phyloP scores from a whole-genome alignment of 306 rosid genomes.

The Malus sieversii region DNA sequence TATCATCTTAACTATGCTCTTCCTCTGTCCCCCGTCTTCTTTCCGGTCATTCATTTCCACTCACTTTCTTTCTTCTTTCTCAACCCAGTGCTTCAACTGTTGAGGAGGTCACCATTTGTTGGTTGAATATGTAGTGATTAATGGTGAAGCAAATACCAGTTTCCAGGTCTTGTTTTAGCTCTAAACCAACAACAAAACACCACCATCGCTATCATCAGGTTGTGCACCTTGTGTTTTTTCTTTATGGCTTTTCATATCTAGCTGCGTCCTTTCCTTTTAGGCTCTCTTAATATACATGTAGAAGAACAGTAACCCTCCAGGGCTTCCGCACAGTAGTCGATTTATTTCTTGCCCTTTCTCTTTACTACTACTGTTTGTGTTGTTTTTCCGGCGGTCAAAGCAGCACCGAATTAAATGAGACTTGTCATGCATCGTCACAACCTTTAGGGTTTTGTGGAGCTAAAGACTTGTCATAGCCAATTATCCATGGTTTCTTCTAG shows the following conservation, averaged over 20 bases:
- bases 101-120: background rate
- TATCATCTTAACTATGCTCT: background rate
- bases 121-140: background rate
- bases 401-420: background rate
- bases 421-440: background rate
- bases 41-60: background rate
- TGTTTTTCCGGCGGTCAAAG: background rate
- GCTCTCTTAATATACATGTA: background rate
- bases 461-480: background rate
- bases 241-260: background rate
- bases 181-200: background rate
- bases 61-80: background rate
- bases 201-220: background rate
- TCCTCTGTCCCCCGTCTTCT: background rate
- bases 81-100: background rate
- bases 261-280: background rate
- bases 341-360: background rate
- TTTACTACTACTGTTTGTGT: background rate
- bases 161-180: background rate
- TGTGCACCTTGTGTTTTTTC: background rate
- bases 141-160: background rate
- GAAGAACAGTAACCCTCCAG: background rate
- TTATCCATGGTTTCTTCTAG: slow-evolving; percentile 21
- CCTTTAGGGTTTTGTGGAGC: background rate
- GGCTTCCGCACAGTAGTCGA: background rate